Conservation (phyloP, 225 moss, liverwort and hornwort species). For the Asterella californica region DNA sequence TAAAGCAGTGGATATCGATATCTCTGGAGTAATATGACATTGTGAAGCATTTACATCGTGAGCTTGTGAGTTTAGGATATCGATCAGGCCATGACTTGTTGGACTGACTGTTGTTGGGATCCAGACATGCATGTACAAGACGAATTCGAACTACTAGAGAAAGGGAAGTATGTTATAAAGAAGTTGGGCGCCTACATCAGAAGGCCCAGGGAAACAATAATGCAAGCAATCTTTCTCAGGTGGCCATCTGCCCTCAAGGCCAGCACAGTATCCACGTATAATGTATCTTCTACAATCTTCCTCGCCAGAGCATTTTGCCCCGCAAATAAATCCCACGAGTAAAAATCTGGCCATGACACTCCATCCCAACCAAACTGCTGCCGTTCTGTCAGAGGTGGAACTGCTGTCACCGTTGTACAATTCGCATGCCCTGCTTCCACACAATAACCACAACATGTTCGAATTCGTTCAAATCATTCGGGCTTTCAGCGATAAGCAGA, state of each 20-base stretch:
- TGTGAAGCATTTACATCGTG: too few relatives aligned
- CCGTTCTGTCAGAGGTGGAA: neutral
- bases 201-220: slow-evolving; percentile 53
- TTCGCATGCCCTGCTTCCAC: slow-evolving; percentile 25
- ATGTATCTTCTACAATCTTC: slow-evolving; percentile 37
- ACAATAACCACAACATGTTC: neutral
- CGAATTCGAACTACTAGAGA: neutral
- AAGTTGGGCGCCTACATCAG: slow-evolving; percentile 34
- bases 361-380: slow-evolving; percentile 21
- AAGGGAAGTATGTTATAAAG: slow-evolving; percentile 44
- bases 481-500: too few relatives aligned
- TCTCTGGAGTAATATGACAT: too few relatives aligned
- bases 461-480: too few relatives aligned
- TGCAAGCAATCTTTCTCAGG: slow-evolving; percentile 37
- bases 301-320: slow-evolving; percentile 43
- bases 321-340: slow-evolving; percentile 31
- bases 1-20: too few relatives aligned
- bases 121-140: too few relatives aligned
- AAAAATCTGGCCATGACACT: neutral
- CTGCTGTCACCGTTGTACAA: slow-evolving; percentile 23
- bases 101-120: too few relatives aligned
- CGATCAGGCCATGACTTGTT: too few relatives aligned
- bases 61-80: neutral
- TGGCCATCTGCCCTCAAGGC: slow-evolving; percentile 46
- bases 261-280: slow-evolving; percentile 41